phyloP scores from a whole-genome alignment of 768 basidiomycete genomes.

The Mycena olivaceomarginata region DNA sequence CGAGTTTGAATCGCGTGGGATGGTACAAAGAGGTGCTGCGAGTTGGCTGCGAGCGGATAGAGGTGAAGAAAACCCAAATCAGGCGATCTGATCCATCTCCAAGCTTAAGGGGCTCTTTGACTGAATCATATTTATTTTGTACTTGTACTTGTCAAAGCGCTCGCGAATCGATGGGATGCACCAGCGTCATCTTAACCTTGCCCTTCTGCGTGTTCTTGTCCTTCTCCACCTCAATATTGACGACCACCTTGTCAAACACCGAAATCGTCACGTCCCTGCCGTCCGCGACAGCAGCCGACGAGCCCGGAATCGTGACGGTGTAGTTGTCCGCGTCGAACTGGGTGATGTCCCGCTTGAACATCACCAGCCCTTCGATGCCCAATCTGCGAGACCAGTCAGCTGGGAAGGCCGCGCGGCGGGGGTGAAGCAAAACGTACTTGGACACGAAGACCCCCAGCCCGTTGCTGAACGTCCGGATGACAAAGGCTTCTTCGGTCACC shows the following conservation, averaged over 20 bases:
- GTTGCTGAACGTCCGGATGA: constrained; percentile 95
- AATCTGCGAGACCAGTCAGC: constrained; percentile 70
- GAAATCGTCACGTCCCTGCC: constrained; percentile 76
- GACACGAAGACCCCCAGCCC: constrained; percentile 98
- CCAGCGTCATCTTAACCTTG: constrained; percentile 89
- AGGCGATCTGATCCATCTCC: too few relatives aligned
- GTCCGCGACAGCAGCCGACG: constrained; percentile 46
- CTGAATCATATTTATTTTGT: too few relatives aligned
- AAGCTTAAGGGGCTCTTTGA: too few relatives aligned
- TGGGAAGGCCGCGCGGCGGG: background rate
- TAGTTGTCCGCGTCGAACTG: constrained; percentile 96
- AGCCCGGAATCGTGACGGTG: constrained; percentile 80
- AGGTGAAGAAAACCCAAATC: too few relatives aligned
- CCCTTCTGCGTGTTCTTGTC: constrained; percentile 95
- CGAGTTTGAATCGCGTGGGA: too few relatives aligned
- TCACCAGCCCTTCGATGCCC: constrained; percentile 95
- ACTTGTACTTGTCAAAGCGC: constrained; percentile 53
- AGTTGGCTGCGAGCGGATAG: too few relatives aligned
- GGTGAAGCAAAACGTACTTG: constrained; percentile 74
- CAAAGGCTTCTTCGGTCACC: constrained; percentile 90
- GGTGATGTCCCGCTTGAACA: constrained; percentile 89
- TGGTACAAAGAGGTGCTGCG: too few relatives aligned
- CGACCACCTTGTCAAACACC: constrained; percentile 95
- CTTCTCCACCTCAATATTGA: constrained; percentile 95
- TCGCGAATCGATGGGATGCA: constrained; percentile 77